Conservation (phyloP, 2,329 filamentous ascomycete genomes). For the Cadophora malorum region DNA sequence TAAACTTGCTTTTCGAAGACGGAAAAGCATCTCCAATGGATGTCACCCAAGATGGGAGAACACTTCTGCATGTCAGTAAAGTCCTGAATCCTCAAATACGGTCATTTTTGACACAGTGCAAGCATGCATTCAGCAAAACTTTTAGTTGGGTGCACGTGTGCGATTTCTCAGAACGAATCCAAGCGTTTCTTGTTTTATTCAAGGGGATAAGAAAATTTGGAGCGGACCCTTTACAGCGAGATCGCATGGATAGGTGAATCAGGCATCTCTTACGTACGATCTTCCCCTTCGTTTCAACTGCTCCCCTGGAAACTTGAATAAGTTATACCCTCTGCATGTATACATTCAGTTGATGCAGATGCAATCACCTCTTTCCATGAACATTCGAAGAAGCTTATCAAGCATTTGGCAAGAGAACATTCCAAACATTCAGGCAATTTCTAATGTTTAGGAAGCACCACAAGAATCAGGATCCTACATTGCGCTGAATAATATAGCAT, state of each 20-base stretch:
- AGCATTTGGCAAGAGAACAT: too few relatives aligned
- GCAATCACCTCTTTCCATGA: too few relatives aligned
- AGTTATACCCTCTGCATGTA: too few relatives aligned
- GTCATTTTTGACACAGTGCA: background rate
- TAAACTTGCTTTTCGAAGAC: background rate
- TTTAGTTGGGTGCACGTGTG: background rate
- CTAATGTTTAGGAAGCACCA: too few relatives aligned
- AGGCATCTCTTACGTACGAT: background rate
- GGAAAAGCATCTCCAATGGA: slow-evolving; percentile 8
- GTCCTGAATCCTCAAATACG: background rate
- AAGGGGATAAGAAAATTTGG: background rate
- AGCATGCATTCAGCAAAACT: background rate
- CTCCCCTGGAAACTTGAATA: background rate
- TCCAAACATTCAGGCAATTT: too few relatives aligned
- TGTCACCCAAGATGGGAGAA: background rate
- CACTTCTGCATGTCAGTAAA: background rate
- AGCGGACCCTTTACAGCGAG: background rate
- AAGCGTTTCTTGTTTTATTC: background rate
- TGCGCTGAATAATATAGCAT: background rate
- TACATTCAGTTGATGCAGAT: too few relatives aligned
- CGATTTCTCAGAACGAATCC: background rate
- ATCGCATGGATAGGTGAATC: background rate
- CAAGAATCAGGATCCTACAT: too few relatives aligned
- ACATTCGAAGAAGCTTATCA: too few relatives aligned
- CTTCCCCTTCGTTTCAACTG: too few relatives aligned